phyloP scores from a whole-genome alignment of 2,329 filamentous ascomycete genomes.

The Zymoseptoria crescenta region DNA sequence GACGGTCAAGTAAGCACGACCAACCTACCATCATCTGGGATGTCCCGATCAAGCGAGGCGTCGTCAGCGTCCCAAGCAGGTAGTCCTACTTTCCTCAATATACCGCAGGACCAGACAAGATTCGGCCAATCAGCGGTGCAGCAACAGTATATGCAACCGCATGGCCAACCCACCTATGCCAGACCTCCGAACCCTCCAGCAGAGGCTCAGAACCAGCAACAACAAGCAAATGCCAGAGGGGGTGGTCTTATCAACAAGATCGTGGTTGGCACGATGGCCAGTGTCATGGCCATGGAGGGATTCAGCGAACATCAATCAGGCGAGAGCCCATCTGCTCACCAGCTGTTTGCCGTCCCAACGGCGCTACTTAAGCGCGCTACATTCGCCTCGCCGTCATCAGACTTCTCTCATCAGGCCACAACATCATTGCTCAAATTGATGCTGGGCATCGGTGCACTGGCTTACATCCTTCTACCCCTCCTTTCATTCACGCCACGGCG shows the following conservation, averaged over 20 bases:
- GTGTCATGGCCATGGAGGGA: slow-evolving; percentile 84
- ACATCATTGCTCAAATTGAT: slow-evolving; percentile 45
- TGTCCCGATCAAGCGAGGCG: slow-evolving; percentile 19
- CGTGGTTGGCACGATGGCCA: slow-evolving; percentile 87
- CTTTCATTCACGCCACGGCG: slow-evolving; percentile 50
- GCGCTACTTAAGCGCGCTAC: slow-evolving; percentile 27
- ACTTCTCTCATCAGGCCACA: slow-evolving; percentile 20
- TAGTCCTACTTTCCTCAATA: slow-evolving; percentile 20
- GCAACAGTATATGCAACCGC: slow-evolving; percentile 29
- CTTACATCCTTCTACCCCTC: slow-evolving; percentile 51
- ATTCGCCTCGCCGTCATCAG: slow-evolving; percentile 11
- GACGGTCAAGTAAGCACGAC: slow-evolving; percentile 16
- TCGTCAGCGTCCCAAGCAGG: slow-evolving; percentile 22
- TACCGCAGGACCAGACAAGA: slow-evolving; percentile 19
- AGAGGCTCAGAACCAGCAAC: slow-evolving; percentile 27
- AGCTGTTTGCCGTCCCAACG: slow-evolving; percentile 38
- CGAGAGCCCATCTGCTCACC: slow-evolving; percentile 35
- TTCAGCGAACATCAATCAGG: slow-evolving; percentile 58
- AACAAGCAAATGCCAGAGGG: slow-evolving; percentile 34
- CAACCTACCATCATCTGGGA: slow-evolving; percentile 14
- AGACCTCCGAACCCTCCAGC: slow-evolving; percentile 25
- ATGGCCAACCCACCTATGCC: slow-evolving; percentile 26
- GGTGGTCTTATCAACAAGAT: slow-evolving; percentile 60
- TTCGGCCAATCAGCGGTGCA: slow-evolving; percentile 19
- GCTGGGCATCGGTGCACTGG: slow-evolving; percentile 45